Conservation (phyloP, 495 filamentous ascomycete species). For the Penicillium pancosmium region DNA sequence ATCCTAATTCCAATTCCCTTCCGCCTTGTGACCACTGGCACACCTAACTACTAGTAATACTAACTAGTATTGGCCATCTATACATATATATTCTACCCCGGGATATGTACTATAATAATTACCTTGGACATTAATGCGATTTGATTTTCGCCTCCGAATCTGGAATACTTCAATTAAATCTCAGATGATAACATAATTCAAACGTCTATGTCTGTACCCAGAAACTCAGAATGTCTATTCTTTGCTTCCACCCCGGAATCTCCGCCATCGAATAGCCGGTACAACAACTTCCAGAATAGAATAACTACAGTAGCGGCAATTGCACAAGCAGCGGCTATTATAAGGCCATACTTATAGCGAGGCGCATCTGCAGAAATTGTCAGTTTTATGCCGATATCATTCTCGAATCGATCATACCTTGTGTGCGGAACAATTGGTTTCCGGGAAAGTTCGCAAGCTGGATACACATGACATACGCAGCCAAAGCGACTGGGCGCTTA, state of each 20-base stretch:
- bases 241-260: slow-evolving; percentile 3
- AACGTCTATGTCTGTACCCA: background rate
- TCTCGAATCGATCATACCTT: background rate
- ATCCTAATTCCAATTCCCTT: too few relatives aligned
- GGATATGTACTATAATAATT: too few relatives aligned
- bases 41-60: too few relatives aligned
- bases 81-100: too few relatives aligned
- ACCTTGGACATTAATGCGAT: too few relatives aligned
- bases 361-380: slow-evolving; percentile 4
- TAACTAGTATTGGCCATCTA: too few relatives aligned
- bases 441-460: slow-evolving; percentile 10
- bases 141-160: too few relatives aligned
- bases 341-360: slow-evolving; percentile 6
- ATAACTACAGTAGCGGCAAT: slow-evolving; percentile 19
- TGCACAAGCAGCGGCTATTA: slow-evolving; percentile 8
- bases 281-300: slow-evolving; percentile 17
- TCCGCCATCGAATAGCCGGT: slow-evolving; percentile 6
- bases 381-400: background rate
- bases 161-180: too few relatives aligned
- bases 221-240: background rate
- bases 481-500: slow-evolving; percentile 8
- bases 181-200: background rate
- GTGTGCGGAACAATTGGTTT: slow-evolving; percentile 8
- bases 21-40: too few relatives aligned
- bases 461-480: slow-evolving; percentile 12